Evolutionary conservation across 2,329 filamentous ascomycete genomes (phyloP).

Genomic region (Botrytis byssoidea): DNA sequence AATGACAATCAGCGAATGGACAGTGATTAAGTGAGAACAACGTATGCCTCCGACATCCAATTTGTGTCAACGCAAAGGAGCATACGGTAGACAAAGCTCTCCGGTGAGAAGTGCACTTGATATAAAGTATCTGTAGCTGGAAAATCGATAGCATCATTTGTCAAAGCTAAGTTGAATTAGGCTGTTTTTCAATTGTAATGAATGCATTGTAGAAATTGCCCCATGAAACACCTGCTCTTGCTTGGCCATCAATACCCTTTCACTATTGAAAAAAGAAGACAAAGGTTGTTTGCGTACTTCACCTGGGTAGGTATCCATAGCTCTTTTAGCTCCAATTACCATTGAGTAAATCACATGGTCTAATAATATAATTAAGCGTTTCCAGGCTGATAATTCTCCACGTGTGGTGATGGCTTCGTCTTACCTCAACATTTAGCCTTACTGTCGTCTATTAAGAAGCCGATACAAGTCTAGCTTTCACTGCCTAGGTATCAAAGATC

Average conservation of each 20-base stretch:
- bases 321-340: not conserved
- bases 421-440: not conserved
- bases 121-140: not conserved
- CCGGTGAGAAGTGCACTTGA: not conserved
- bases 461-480: too few relatives aligned
- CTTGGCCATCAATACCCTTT: not conserved
- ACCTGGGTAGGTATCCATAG: too few relatives aligned
- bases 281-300: too few relatives aligned
- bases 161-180: not conserved
- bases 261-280: too few relatives aligned
- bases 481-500: too few relatives aligned
- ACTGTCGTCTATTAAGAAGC: too few relatives aligned
- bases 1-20: not conserved
- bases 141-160: not conserved
- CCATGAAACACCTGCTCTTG: accelerated
- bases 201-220: not conserved
- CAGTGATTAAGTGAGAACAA: not conserved
- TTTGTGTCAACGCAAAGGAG: not conserved
- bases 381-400: too few relatives aligned
- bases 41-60: not conserved
- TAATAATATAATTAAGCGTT: not conserved
- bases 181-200: not conserved
- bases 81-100: not conserved
- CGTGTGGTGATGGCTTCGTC: not conserved
- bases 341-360: not conserved